Conservation (phyloP, 2,329 filamentous ascomycete species). For the Colletotrichum filicis region DNA sequence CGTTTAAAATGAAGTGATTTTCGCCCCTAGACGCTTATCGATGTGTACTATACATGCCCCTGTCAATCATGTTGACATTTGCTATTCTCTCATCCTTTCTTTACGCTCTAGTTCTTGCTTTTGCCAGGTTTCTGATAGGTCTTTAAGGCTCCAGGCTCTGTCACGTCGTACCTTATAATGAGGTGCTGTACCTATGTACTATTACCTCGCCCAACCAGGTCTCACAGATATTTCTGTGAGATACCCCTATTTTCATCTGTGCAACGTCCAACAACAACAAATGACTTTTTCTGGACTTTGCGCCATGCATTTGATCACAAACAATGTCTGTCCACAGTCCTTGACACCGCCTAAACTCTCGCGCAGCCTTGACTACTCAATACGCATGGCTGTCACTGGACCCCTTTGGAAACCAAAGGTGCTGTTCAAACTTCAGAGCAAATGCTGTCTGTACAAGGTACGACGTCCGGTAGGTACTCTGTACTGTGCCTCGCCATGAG, state of each 20-base stretch:
- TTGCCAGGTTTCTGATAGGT: background rate
- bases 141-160: background rate
- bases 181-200: too few species aligned
- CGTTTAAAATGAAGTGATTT: slow-evolving; percentile 32
- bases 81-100: background rate
- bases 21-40: slow-evolving; percentile 27
- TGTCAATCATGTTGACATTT: slow-evolving; percentile 16
- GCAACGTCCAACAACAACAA: background rate
- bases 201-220: background rate
- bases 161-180: too few species aligned
- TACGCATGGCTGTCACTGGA: background rate
- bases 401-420: background rate
- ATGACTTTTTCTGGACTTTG: background rate
- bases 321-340: background rate
- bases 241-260: slow-evolving; percentile 7
- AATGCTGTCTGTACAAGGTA: too few species aligned
- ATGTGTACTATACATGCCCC: slow-evolving; percentile 19
- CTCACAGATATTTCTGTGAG: background rate
- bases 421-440: background rate
- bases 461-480: too few species aligned
- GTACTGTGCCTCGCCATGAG: too few species aligned
- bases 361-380: background rate
- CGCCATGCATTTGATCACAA: background rate
- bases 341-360: slow-evolving; percentile 13
- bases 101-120: background rate